Conservation (phyloP, 2,329 filamentous ascomycete genomes). For the Pseudopithomyces maydicus region DNA sequence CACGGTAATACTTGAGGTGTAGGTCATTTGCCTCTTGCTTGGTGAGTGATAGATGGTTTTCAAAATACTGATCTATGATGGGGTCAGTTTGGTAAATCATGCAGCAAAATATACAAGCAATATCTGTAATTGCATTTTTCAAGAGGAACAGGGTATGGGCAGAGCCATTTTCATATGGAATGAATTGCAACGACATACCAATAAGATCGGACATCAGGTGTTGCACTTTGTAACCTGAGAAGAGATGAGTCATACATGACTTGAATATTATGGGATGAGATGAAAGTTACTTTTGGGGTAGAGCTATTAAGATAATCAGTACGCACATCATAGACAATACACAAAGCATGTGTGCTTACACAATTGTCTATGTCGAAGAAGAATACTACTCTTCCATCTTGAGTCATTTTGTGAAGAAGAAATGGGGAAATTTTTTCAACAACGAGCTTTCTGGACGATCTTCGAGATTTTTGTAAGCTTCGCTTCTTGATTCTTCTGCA, state of each 20-base stretch:
- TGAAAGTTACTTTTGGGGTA: conserved; percentile 76
- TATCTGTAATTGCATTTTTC: background rate
- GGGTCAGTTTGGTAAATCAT: conserved; percentile 5
- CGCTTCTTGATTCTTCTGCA: background rate
- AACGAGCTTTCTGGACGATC: background rate
- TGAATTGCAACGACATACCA: conserved; percentile 29
- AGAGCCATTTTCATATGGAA: background rate
- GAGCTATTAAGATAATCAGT: conserved; percentile 55
- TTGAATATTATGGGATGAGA: background rate
- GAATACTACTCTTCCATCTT: conserved; percentile 59
- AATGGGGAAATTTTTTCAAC: background rate
- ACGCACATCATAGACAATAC: background rate
- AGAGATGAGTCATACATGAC: conserved; percentile 17
- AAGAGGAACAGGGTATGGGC: conserved; percentile 1
- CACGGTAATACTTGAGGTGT: conserved; percentile 90
- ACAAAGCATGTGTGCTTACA: conserved; percentile 52
- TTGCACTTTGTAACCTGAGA: conserved; percentile 75
- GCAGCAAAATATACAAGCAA: background rate
- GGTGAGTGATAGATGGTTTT: conserved; percentile 72
- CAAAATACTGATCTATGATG: conserved; percentile 61
- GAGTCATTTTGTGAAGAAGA: conserved; percentile 19
- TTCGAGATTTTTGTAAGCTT: background rate
- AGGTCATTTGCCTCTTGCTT: conserved; percentile 81
- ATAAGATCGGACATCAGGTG: conserved; percentile 89
- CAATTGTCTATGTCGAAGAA: conserved; percentile 99